Percentiles rank a stretch among this genome's conserved stretches.
phyloP scores from a whole-genome alignment of 2,329 filamentous ascomycete species.

The Fusarium sp. region DNA sequence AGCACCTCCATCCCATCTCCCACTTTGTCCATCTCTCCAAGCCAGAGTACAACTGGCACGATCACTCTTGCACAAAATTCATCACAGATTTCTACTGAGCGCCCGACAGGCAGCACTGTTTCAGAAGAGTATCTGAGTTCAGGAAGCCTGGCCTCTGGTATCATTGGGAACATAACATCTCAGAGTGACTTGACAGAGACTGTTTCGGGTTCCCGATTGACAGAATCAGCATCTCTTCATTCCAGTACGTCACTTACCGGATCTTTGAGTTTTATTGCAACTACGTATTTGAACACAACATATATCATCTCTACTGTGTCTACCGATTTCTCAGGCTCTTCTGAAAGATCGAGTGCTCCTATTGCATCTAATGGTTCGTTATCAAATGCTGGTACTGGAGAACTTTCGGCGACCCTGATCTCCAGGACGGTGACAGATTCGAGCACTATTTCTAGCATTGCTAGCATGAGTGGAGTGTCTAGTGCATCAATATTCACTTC shows the following conservation, averaged over 20 bases:
- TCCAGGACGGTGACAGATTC: constrained; percentile 2
- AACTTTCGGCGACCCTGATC: background rate
- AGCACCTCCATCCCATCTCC: background rate
- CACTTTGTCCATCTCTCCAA: constrained; percentile 3
- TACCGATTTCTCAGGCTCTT: background rate
- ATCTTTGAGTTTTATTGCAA: constrained; percentile 9
- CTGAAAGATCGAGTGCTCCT: background rate
- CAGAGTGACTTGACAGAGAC: background rate
- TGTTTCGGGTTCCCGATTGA: background rate
- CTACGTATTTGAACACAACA: constrained; percentile 13
- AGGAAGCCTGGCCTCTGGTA: background rate
- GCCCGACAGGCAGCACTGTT: background rate
- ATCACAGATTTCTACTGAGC: constrained; percentile 1
- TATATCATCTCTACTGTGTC: background rate
- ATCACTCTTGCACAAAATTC: constrained; percentile 10
- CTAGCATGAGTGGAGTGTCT: background rate
- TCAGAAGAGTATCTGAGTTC: constrained; percentile 3
- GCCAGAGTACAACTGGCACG: constrained; percentile 1
- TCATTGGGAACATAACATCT: background rate
- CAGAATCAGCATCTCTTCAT: background rate
- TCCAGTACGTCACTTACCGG: background rate
- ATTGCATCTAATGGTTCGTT: background rate
- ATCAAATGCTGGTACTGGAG: constrained; percentile 2
- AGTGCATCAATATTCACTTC: background rate
- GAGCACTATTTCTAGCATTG: constrained; percentile 6